Percentiles rank a stretch among this genome's conserved stretches.
Conservation (phyloP, 768 basidiomycete genomes). For the Astraeus odoratus region DNA sequence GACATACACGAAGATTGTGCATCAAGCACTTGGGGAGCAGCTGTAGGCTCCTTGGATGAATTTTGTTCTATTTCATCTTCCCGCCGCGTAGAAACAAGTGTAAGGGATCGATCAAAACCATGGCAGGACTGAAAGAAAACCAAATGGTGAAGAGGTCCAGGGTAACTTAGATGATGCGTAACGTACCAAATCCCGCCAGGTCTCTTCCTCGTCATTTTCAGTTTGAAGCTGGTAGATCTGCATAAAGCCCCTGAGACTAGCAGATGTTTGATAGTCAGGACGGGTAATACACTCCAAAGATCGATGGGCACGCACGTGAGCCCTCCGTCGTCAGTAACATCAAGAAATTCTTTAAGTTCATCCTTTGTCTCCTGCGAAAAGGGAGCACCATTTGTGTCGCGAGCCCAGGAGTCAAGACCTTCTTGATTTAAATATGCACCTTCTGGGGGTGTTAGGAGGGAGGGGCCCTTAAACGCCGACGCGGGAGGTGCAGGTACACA, state of each 20-base stretch:
- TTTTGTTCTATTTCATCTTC: conserved; percentile 36
- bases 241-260: conserved; percentile 71
- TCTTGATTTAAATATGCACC: conserved; percentile 52
- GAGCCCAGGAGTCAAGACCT: conserved; percentile 69
- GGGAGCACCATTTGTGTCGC: conserved; percentile 77
- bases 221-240: conserved; percentile 85
- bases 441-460: conserved; percentile 39
- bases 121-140: conserved; percentile 49
- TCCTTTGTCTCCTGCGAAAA: conserved; percentile 73
- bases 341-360: conserved; percentile 69
- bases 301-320: conserved; percentile 53
- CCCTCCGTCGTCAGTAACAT: conserved; percentile 62
- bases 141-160: conserved; percentile 2
- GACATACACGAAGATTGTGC: conserved; percentile 14
- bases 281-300: neutral
- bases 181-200: conserved; percentile 73
- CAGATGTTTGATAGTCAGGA: neutral
- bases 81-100: conserved; percentile 49
- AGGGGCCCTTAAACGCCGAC: conserved; percentile 13
- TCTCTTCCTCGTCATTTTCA: conserved; percentile 78
- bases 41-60: conserved; percentile 6
- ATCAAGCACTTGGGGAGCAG: conserved; percentile 6
- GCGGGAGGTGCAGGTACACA: conserved; percentile 41
- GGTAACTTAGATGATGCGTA: conserved; percentile 3
- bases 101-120: conserved; percentile 65